Evolutionary conservation across 108 stramenopile species (phyloP), one percentile per base, ranked within the genome.

Genomic region (Skeletonema tropicum): DNA sequence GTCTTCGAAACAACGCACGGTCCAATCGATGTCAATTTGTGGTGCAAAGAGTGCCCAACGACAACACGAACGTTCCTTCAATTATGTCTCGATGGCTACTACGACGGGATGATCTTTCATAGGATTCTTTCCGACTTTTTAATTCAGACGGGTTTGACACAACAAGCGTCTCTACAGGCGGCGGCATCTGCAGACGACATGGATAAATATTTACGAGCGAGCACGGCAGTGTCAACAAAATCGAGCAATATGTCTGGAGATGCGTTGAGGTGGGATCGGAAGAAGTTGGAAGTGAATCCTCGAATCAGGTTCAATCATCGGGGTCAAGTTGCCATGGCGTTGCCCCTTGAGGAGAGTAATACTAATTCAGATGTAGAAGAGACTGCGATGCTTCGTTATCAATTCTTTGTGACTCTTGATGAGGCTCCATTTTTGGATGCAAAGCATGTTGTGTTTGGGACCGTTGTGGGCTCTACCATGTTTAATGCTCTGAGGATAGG

Each of bases 331-430:
- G 97, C 97, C 60, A 96, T 97, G 96, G 98, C 98, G 2, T 63
- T 91, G 41, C 87, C 75, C 19, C 62, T 88, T 10, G 73, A 85
- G 15, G 70, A 73, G 12, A 35, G 11, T 19, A 55, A 14, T 5
- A n/a, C 26, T 10, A 48, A 71, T 11, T 74, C 79, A 12, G 42
- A 78, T 48, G 87, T 76, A 21, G 76, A 87, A 23, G 63, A 67
- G 62, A 76, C 61, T 13, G 68, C 70, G 57, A 85, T 82, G 62
- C 83, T 98, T 66, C 93, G 91, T 31, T 88, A 90, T 52, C 98
- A 99, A 82, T 99, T 99, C 68, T 99, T 99, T 79, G 77, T 98
- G 59, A 99, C 97, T 12, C 82, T 99, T 36, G 96, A 97, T 72
- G 93, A 94, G 64, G 84, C 93, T 41, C 72, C 89, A 11, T 89